These are phyloP conservation scores for Diaporthe vaccinii DNA, from an alignment of 2,329 filamentous ascomycete genomes.

Conservation along the genomic window DNA sequence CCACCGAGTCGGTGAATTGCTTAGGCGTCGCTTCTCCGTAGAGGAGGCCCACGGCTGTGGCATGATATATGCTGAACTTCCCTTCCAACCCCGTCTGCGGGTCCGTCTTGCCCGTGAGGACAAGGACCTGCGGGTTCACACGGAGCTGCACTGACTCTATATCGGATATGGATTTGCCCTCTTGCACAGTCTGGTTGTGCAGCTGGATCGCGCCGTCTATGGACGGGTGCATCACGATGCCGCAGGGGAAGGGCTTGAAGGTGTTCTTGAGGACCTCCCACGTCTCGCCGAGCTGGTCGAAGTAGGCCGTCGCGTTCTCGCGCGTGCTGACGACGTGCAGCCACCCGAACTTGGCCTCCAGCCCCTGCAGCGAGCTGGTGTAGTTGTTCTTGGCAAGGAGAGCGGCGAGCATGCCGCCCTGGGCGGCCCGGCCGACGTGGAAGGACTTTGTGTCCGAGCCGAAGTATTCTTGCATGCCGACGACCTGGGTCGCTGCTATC, in stretches of 20 bases:
- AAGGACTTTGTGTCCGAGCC: slow-evolving; percentile 69
- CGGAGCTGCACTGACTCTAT: slow-evolving; percentile 56
- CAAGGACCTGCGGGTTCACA: slow-evolving; percentile 66
- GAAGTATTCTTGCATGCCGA: slow-evolving; percentile 67
- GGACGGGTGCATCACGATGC: slow-evolving; percentile 68
- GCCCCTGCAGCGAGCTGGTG: slow-evolving; percentile 59
- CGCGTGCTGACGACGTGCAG: slow-evolving; percentile 62
- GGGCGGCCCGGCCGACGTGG: slow-evolving; percentile 65
- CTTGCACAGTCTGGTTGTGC: slow-evolving; percentile 49
- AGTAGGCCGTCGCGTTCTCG: slow-evolving; percentile 40
- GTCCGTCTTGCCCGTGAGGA: slow-evolving; percentile 64
- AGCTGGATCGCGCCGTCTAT: slow-evolving; percentile 66
- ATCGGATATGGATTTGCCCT: slow-evolving; percentile 48
- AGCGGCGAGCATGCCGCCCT: slow-evolving; percentile 61
- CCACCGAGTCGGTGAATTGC: slow-evolving; percentile 63
- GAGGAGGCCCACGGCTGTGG: slow-evolving; percentile 63
- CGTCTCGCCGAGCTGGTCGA: slow-evolving; percentile 35
- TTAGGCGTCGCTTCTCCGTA: slow-evolving; percentile 64
- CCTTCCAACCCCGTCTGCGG: slow-evolving; percentile 62
- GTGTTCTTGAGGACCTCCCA: slow-evolving; percentile 68
- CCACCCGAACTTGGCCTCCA: slow-evolving; percentile 69
- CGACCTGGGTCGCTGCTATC: slow-evolving; percentile 65
- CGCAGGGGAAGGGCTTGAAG: slow-evolving; percentile 70
- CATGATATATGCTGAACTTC: slow-evolving; percentile 70
- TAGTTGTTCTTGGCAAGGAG: slow-evolving; percentile 60